Evolutionary conservation across 257 asterid genomes (phyloP), one percentile per base, ranked within the genome.

Genomic region (Lycium barbarum): DNA sequence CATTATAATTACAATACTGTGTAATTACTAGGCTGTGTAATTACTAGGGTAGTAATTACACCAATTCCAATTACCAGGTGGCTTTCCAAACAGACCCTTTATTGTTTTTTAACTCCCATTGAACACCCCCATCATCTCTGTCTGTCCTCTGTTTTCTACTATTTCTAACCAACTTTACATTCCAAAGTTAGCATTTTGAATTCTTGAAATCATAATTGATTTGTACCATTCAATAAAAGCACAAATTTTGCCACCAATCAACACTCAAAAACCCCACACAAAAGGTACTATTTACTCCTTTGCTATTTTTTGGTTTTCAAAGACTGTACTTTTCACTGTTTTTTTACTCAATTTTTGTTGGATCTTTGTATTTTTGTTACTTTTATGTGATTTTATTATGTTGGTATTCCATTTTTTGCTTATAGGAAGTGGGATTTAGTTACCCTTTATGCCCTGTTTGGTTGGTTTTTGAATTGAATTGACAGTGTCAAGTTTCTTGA

Each of bases 361-460:
- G 85, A 88, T 88, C 89, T 82, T 79, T 80, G 83, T 84, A 55
- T 65, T 80, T 72, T 76, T 9, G 22, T 58, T 7, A 18, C 71
- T 49, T 53, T 72, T 71, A 2, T 49, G 49, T 66, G 82, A 20
- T 84, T 17, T 71, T 80, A 67, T 35, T 43, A 61, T 55, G 35
- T 59, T 72, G 9, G 47, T n/a, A 0, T 79, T 59, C 14, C 63
- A 79, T 6, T 66, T 70, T 54, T 38, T 67, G 68, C 26, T 79
- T 20, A 66, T 13, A 26, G n/a, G 33, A 53, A 49, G 8, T 13
- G 63, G 38, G 17, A 45, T 38, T n/a, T 85, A 53, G 35, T 45
- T 59, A 36, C 76, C 51, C 26, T 68, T 36, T 40, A 26, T 26
- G 33, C 33, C 33, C 33, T 26, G 33, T 26, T 26, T 26, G 33